Conservation (phyloP, 208 protist species). For the Trypanosomatidae sp. region DNA sequence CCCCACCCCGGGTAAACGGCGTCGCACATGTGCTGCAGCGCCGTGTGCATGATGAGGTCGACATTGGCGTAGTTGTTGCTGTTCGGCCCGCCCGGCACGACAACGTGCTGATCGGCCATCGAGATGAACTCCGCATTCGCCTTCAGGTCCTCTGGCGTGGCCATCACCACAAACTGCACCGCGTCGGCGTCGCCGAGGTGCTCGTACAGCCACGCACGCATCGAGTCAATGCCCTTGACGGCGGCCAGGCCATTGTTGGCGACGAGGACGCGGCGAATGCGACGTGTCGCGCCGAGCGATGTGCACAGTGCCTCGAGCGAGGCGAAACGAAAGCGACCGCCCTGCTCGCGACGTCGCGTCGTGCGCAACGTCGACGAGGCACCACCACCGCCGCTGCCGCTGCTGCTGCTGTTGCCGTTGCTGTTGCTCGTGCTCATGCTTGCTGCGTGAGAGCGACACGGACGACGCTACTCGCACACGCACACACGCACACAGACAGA, state of each 20-base stretch:
- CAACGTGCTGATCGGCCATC: conserved; percentile 90
- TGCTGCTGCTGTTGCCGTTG: too few species aligned
- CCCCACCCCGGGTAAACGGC: conserved; percentile 98
- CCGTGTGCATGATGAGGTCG: conserved; percentile 95
- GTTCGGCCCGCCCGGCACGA: conserved; percentile 95
- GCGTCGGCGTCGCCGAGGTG: conserved; percentile 89
- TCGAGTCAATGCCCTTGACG: conserved; percentile 96
- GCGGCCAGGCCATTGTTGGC: conserved; percentile 98
- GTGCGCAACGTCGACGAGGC: too few species aligned
- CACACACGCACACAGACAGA: too few species aligned
- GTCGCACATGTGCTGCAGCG: conserved; percentile 83
- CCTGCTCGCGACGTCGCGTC: too few species aligned
- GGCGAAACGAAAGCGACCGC: conserved; percentile 12
- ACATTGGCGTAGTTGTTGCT: conserved; percentile 99
- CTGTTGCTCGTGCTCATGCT: too few species aligned
- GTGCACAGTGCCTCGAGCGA: conserved; percentile 33
- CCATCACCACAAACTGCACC: conserved; percentile 96
- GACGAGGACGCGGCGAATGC: conserved; percentile 89
- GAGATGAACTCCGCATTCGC: conserved; percentile 97
- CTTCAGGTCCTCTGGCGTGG: conserved; percentile 97
- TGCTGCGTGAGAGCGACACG: too few species aligned
- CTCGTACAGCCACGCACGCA: conserved; percentile 94
- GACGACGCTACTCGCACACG: too few species aligned
- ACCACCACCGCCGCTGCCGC: too few species aligned
- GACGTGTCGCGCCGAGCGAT: conserved; percentile 34